Evolutionary conservation across 164 flowering plant genomes (phyloP), one percentile per base, ranked within the genome.

Genomic region (Litsea cubeba): DNA sequence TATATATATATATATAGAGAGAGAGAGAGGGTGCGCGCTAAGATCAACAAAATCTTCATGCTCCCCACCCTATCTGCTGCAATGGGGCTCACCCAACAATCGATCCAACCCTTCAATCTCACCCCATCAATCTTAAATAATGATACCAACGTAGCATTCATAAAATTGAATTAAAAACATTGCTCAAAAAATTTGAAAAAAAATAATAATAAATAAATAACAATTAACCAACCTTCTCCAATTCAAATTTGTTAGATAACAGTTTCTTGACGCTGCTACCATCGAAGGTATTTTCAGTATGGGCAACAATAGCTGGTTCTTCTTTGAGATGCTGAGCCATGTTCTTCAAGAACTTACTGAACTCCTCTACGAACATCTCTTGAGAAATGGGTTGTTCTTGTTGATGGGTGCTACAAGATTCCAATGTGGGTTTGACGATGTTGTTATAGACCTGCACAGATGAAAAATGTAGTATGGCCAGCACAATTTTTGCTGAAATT

Each of bases 241-340:
- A 40, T 77, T 93, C 97, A 68, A 88, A 92, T 72, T 90, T 91
- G 85, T 89, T 93, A 72, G 97, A 83, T 62, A 95, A 73, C 1
- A 95, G 77, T 74, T 89, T 88, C 85, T 78, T 89, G 64, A 95
- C 83, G 70, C 91, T 85, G 77, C 88, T 90, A 65, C 99, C 99
- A 75, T 95, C 94, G 74, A 92, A 93, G 58, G 88, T 89, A 71
- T 88, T 90, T 72, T 89, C 97, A 50, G 87, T 91, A 71, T 95
- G 98, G 5, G 98, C 99, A 35, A 95, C 97, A 62, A 95, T 95
- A 50, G 89, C 99, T 1, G 98, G 99, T 54, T 87, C 86, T 70
- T 90, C 97, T 71, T 85, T 88, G 20, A 95, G 91, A 70, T 35
- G 80, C 49, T 77, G 86, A 54, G 85, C 90, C 62, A 90, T 78